Base-by-base conservation (phyloP, 768 basidiomycete genomes). In the Auriscalpium orientale region DNA sequence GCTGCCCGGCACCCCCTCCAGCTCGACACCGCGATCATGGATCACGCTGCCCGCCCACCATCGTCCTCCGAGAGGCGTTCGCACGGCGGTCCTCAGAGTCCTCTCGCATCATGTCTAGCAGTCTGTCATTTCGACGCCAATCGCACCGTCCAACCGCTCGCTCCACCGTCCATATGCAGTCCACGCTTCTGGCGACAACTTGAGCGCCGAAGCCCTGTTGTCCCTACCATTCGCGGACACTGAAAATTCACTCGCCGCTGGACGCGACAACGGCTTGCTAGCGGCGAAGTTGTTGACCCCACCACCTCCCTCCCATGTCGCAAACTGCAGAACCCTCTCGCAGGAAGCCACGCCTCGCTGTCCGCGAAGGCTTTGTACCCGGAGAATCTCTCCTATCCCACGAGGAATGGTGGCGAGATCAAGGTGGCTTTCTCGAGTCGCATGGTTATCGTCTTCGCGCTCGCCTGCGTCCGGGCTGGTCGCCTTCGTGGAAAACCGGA, bases 11-110 rank as follows among this genome's bases (percentile, higher is more conserved):
- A 78, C 61, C 75, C 79, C n/a, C 76, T 83, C 38, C 83, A 85
- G 67, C 76, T 86, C 44, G 81, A 85, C 66, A 82, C 82, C 21
- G 67, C 69, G 51, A 67, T 75, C 44, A 71, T 65, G 63, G 44
- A 49, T 21, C 57, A 56, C 12, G 49, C 55, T 9, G 44, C 54
- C 2, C 63, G 59, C 18, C 40, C 57, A 0, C 63, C 56, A 49
- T 59, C 56, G 10, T 69, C 35, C 71, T 74, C 33, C 70, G 70
- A 48, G 47, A 72, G 12, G 68, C 74, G 28, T 72, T 53, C n/a
- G 49, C 64, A 6, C 66, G 89, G 47, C 79, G 83, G 56, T 91
- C 88, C 4, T 82, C 84, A 8, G 90, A 92, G 59, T 88, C 89
- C 9, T 62, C 78, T 20, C 79, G 81, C 56, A 84, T 83, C 2